Percentiles rank a stretch among this genome's conserved stretches.
Evolutionary conservation across 2,329 filamentous ascomycete species (phyloP).

Genomic region (Pestalotiopsis sp.): DNA sequence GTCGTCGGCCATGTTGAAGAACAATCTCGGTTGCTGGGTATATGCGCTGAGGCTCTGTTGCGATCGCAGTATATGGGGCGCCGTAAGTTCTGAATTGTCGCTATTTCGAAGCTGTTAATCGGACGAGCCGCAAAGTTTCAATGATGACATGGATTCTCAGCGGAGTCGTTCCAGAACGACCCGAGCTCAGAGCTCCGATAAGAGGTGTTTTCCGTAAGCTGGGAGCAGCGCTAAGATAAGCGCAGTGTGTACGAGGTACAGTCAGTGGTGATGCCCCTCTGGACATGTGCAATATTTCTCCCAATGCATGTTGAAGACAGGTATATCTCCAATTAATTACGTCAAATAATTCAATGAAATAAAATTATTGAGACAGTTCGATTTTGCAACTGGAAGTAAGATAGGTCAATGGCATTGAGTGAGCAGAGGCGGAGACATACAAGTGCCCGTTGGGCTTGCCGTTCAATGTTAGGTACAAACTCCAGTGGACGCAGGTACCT

Average conservation of each 20-base stretch:
- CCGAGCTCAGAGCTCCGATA: neutral
- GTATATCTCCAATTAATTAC: neutral
- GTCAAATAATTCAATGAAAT: neutral
- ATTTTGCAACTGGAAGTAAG: neutral
- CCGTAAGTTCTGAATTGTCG: neutral
- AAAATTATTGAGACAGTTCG: neutral
- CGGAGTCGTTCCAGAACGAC: conserved; percentile 1
- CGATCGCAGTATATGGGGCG: neutral
- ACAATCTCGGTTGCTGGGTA: neutral
- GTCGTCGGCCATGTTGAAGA: conserved; percentile 28
- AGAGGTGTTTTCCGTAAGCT: neutral
- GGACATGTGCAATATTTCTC: neutral
- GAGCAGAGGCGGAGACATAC: too few relatives aligned
- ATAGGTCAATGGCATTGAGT: neutral
- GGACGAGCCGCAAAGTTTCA: conserved; percentile 14
- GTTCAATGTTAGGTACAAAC: neutral
- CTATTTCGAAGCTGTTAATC: neutral
- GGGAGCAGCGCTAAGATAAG: conserved; percentile 9
- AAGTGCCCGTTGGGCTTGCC: neutral
- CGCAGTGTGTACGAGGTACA: neutral
- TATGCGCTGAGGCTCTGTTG: neutral
- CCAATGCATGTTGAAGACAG: neutral
- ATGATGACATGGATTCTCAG: conserved; percentile 22
- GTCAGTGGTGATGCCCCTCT: neutral
- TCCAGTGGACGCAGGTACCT: neutral